Evolutionary conservation across 768 basidiomycete species (phyloP), one percentile per base, ranked within the genome.

Genomic region (Naganishia onofrii): DNA sequence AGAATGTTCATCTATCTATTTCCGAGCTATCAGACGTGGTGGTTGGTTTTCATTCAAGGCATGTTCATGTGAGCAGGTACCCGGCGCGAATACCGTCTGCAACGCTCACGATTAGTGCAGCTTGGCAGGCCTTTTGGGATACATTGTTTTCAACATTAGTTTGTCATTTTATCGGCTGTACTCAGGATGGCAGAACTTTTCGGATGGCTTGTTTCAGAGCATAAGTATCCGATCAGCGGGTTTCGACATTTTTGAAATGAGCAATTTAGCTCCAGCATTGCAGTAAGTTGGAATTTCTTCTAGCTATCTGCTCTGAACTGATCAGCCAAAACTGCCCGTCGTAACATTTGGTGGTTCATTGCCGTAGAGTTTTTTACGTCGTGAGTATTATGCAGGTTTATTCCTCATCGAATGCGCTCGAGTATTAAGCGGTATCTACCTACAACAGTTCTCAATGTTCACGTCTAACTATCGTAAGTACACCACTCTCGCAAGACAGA

Each of bases 21-120:
- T 44, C 78, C 78, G 3, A 75, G 73, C 44, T 76, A 79, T 70
- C 78, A 79, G 66, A 77, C 78, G 0, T 79, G 78, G 78, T 79
- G 75, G 46, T 75, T 79, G 13, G 67, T 73, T 21, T 54, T 76
- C 17, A 60, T 72, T 17, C 66, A 77, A 0, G 31, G 69, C 0
- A 70, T 70, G 12, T 77, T 79, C 70, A 73, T 74, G 78, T 79
- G 48, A 75, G 78, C 70, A 36, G 38, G 26, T 2, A 9, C 32
- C 6, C 6, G 8, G 7, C 34, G 67, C 31, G 13, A 21, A 3
- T 31, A 46, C 13, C n/a, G n/a, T n/a, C n/a, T n/a, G n/a, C 21
- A 51, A 36, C 23, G 17, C 19, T 23, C 5, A 55, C 58, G 17
- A 51, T 32, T 0, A 3, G 9, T n/a, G 36, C 44, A 69, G 68